Percentiles rank a stretch among this genome's conserved stretches.
Conservation (phyloP, 495 filamentous ascomycete genomes). For the Geoglossum glabrum region DNA sequence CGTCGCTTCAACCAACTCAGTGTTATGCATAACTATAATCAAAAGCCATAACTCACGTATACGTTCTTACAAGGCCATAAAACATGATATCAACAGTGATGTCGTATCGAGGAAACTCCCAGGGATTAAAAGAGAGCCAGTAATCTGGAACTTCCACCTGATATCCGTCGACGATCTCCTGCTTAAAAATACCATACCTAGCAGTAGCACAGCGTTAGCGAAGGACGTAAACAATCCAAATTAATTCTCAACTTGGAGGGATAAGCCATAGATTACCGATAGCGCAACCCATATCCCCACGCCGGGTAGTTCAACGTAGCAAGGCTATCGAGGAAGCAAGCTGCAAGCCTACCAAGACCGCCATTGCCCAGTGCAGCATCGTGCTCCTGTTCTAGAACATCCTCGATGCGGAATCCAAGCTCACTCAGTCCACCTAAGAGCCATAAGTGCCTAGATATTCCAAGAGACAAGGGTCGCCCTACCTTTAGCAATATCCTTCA, state of each 20-base stretch:
- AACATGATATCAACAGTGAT: conserved; percentile 93
- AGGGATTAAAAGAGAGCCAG: conserved; percentile 98
- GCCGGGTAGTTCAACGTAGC: conserved; percentile 87
- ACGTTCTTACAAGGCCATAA: conserved; percentile 62
- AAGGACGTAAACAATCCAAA: background rate
- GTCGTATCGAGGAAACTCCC: conserved; percentile 94
- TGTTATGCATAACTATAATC: background rate
- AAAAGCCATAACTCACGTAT: conserved; percentile 21
- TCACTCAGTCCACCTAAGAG: conserved; percentile 54
- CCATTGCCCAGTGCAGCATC: conserved; percentile 94
- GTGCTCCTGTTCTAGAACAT: conserved; percentile 85
- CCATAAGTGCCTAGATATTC: background rate
- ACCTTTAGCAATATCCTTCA: conserved; percentile 72
- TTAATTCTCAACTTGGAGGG: conserved; percentile 13
- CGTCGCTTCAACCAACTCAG: conserved; percentile 26
- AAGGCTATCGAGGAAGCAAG: conserved; percentile 90
- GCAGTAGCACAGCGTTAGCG: background rate
- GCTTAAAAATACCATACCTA: conserved; percentile 92
- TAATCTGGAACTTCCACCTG: conserved; percentile 97
- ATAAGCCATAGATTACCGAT: conserved; percentile 96
- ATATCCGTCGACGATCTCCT: conserved; percentile 93
- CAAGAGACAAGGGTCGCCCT: conserved; percentile 3
- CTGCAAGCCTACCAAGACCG: conserved; percentile 81
- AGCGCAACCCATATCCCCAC: conserved; percentile 91
- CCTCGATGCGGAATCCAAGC: conserved; percentile 90